A percentile compares a stretch with the other conserved stretches of the same genome.
Conservation (phyloP, 768 basidiomycete species). For the Macrocybe gigantea region DNA sequence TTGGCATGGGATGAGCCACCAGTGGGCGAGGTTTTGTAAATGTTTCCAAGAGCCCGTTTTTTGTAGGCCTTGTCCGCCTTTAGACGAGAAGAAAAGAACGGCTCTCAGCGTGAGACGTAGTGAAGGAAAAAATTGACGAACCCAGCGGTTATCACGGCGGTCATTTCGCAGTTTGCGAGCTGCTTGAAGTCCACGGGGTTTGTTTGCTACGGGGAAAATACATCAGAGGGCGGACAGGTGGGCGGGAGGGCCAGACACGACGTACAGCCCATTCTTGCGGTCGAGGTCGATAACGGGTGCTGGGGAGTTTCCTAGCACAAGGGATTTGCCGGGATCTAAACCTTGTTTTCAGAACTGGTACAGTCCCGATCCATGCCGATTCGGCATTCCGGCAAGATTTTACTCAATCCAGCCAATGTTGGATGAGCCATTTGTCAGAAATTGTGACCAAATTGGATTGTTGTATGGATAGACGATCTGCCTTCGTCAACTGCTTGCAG, state of each 20-base stretch:
- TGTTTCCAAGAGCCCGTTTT: constrained; percentile 98
- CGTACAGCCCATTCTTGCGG: constrained; percentile 83
- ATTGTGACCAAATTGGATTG: not conserved
- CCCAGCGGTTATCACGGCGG: constrained; percentile 97
- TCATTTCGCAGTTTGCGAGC: constrained; percentile 95
- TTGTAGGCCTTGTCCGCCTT: constrained; percentile 97
- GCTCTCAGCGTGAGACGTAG: constrained; percentile 1
- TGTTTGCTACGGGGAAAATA: constrained; percentile 63
- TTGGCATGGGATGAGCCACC: constrained; percentile 99
- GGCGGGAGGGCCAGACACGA: constrained; percentile 21
- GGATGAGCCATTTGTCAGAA: no score
- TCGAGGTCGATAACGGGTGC: constrained; percentile 39
- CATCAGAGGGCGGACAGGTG: constrained; percentile 7
- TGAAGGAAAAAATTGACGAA: constrained; percentile 29
- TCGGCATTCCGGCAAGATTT: no score
- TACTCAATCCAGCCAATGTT: no score
- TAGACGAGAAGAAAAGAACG: constrained; percentile 23
- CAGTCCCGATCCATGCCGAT: constrained; percentile 15
- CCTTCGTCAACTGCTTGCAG: no score
- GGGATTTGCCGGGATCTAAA: constrained; percentile 31
- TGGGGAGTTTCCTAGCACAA: constrained; percentile 11
- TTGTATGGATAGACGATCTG: no score
- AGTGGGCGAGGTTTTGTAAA: constrained; percentile 99
- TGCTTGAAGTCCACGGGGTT: constrained; percentile 98
- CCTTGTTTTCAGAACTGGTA: constrained; percentile 43